phyloP scores from a whole-genome alignment of 345 rosid genomes.

The Mercurialis annua region DNA sequence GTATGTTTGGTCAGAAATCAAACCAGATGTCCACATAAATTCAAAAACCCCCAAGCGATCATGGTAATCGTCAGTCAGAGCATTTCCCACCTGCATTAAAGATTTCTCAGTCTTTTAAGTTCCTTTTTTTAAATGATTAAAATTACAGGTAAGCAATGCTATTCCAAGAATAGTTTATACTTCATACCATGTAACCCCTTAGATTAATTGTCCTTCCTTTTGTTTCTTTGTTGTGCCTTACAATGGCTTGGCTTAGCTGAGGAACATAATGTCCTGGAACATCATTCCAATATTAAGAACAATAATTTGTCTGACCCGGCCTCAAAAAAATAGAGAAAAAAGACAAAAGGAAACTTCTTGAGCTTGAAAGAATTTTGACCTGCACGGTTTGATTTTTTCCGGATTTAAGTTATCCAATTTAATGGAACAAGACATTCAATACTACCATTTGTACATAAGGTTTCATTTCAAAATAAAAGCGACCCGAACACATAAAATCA shows the following conservation, averaged over 20 bases:
- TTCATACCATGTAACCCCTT: constrained; percentile 82
- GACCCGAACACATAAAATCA: background rate
- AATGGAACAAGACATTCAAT: background rate
- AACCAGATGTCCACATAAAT: constrained; percentile 80
- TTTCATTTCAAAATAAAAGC: background rate
- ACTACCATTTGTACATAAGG: background rate
- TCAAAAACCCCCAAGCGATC: constrained; percentile 80
- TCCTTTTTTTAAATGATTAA: constrained; percentile 8
- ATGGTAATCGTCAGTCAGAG: constrained; percentile 77
- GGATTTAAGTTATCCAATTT: background rate
- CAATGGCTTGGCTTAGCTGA: constrained; percentile 81
- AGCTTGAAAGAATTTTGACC: no score
- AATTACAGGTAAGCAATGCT: background rate
- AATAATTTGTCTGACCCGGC: background rate
- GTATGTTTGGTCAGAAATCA: constrained; percentile 87
- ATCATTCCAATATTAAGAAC: constrained; percentile 12
- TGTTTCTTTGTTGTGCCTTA: constrained; percentile 47
- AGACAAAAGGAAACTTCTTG: background rate
- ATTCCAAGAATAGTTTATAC: constrained; percentile 7
- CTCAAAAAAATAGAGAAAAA: background rate
- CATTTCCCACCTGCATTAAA: constrained; percentile 82
- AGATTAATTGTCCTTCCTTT: constrained; percentile 50
- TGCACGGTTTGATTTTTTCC: no score
- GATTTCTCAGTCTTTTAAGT: constrained; percentile 5
- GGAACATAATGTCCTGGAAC: constrained; percentile 91